These are phyloP conservation scores for Chrysanthemum seticuspe DNA, from an alignment of 129 eudicot species.

Conservation along the genomic window DNA sequence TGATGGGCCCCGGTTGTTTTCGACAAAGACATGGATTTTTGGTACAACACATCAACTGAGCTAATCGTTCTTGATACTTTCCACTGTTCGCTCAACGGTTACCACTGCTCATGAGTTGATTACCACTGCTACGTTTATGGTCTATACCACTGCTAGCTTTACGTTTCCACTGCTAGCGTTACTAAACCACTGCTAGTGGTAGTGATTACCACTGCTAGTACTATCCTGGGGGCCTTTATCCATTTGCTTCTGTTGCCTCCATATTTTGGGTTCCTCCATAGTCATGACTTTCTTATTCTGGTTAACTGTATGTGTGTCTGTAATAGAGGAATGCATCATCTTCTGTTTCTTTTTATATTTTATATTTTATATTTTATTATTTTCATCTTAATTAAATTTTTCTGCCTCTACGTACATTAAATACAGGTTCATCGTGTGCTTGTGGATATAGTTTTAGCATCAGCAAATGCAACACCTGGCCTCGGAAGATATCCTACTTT, in stretches of 20 bases:
- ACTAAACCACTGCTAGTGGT: too few relatives aligned
- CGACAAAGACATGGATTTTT: too few relatives aligned
- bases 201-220: too few relatives aligned
- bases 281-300: not conserved
- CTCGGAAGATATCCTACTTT: slow-evolving; percentile 99
- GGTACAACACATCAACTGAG: too few relatives aligned
- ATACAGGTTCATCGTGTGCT: slow-evolving; percentile 95
- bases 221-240: not conserved
- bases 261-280: not conserved
- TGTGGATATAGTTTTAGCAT: slow-evolving; percentile 85
- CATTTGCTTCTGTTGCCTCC: not conserved
- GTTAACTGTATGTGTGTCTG: not conserved
- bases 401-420: not conserved
- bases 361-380: not conserved
- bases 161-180: too few relatives aligned
- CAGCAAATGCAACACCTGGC: slow-evolving; percentile 98
- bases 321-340: not conserved
- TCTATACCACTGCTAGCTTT: too few relatives aligned
- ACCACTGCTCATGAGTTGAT: too few relatives aligned
- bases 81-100: too few relatives aligned
- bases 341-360: not conserved
- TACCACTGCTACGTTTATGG: too few relatives aligned
- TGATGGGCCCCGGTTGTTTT: too few relatives aligned
- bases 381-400: too few relatives aligned
- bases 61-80: too few relatives aligned